Percentiles rank a stretch among this genome's conserved stretches.
These are phyloP conservation scores for Trichoderma parareesei DNA, from an alignment of 495 filamentous ascomycete genomes.

Conservation along the genomic window DNA sequence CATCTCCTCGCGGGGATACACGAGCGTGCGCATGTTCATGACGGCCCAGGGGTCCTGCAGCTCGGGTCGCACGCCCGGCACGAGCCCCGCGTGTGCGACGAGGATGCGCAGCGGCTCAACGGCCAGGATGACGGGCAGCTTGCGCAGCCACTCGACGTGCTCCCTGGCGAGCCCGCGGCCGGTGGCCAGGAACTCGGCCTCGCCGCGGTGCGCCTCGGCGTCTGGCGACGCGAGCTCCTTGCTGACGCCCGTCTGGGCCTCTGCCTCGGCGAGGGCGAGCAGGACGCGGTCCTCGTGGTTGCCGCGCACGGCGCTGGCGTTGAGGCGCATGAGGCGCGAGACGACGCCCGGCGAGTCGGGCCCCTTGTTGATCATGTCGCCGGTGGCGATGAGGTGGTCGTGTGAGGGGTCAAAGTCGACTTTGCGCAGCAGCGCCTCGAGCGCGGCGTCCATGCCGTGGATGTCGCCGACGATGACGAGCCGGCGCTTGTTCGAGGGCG, in stretches of 20 bases:
- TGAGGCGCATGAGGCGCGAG: conserved; percentile 56
- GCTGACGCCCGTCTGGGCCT: conserved; percentile 8
- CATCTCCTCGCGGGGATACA: conserved; percentile 18
- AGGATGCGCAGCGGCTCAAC: conserved; percentile 37
- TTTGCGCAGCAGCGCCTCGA: conserved; percentile 59
- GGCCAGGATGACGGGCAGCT: conserved; percentile 63
- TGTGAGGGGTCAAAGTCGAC: conserved; percentile 48
- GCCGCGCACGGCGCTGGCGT: conserved; percentile 74
- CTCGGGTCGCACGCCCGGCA: conserved; percentile 62
- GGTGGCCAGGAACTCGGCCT: conserved; percentile 24
- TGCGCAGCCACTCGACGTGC: conserved; percentile 62
- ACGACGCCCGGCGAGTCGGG: conserved; percentile 77
- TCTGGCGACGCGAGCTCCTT: conserved; percentile 9
- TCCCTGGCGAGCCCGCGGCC: conserved; percentile 30
- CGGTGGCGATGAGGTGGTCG: conserved; percentile 77
- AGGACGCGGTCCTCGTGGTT: conserved; percentile 89
- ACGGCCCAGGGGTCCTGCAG: conserved; percentile 70
- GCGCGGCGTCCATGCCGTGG: conserved; percentile 68
- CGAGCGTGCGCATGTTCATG: conserved; percentile 87
- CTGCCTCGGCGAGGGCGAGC: conserved; percentile 14
- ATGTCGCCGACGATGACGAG: conserved; percentile 83
- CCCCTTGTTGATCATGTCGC: conserved; percentile 83
- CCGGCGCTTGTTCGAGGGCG: conserved; percentile 17
- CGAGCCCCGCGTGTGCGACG: conserved; percentile 78
- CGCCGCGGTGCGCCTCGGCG: conserved; percentile 25